Evolutionary conservation across 139 green algal species (phyloP), one percentile per base, ranked within the genome.

Genomic region (Closterium sp.): DNA sequence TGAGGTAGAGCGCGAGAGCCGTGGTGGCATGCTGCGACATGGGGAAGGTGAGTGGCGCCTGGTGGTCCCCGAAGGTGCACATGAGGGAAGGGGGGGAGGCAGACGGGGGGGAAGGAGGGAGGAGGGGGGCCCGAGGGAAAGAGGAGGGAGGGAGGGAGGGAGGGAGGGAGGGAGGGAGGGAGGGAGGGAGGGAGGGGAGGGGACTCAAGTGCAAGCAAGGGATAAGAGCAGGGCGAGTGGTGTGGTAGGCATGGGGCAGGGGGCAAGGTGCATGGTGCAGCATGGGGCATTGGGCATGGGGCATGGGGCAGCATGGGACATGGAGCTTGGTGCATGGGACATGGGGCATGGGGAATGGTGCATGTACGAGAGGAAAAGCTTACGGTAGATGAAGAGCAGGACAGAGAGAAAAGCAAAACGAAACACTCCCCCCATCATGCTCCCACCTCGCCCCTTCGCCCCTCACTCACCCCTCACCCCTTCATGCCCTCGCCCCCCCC

Each of bases 101-200:
- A 4, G 13, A 24, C 13, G 62, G 0, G 62, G 62, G 62, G 62
- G 19, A 24, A 13, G n/a, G 19, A 79, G 62, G 50, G 19, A 79
- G 62, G 62, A 79, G 62, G 62, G 62, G n/a, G 62, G 62, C 62
- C 17, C 17, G 17, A 4, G 62, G 62, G 62, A 13, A 79, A 27
- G 62, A 79, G 19, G 85, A 88, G n/a, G 5, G 84, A 87, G 84
- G 84, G 84, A 87, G 84, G 84, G 84, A 87, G 84, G 84, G 84
- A 87, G 84, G 84, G 84, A 87, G 84, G 84, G 84, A 87, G 84
- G 84, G 84, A 87, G 84, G 84, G 84, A 87, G 84, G 84, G 84
- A 87, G 84, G 84, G 84, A 87, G 84, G 84, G 84, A 87, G 84
- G 84, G 84, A 87, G 84, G 84, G 84, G n/a, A 29, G 38, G 38